A percentile compares a stretch with the other conserved stretches of the same genome.
Conservation (phyloP, 1,284 basidiomycete species). For the Apiotrichum veenhuisii region DNA sequence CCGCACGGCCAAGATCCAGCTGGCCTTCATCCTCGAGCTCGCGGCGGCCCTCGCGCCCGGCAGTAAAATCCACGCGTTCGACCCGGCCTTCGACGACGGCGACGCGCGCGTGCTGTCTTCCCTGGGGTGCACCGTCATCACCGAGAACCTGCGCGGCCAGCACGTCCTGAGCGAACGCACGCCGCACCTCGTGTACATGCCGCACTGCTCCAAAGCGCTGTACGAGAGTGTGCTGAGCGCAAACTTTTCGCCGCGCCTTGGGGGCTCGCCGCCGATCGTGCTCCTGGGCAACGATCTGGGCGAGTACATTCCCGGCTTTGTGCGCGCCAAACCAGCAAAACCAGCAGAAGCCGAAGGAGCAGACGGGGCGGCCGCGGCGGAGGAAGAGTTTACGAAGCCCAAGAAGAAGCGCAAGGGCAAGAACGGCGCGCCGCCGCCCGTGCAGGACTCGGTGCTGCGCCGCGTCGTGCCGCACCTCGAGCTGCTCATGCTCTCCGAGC, state of each 20-base stretch:
- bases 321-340: too few species aligned
- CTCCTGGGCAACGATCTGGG: slow-evolving; percentile 43
- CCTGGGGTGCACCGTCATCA: slow-evolving; percentile 20
- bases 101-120: slow-evolving; percentile 27
- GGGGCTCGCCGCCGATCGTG: slow-evolving; percentile 12
- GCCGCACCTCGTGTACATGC: slow-evolving; percentile 39
- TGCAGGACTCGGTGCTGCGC: slow-evolving; percentile 34
- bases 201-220: slow-evolving; percentile 40
- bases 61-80: slow-evolving; percentile 28
- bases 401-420: slow-evolving; percentile 43
- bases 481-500: slow-evolving; percentile 18
- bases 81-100: slow-evolving; percentile 39
- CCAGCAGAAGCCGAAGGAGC: not conserved
- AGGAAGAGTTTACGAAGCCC: slow-evolving; percentile 36
- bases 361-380: not conserved
- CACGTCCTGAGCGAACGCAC: slow-evolving; percentile 17
- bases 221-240: slow-evolving; percentile 37
- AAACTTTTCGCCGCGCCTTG: slow-evolving; percentile 28
- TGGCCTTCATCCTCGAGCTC: slow-evolving; percentile 31
- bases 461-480: slow-evolving; percentile 40
- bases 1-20: slow-evolving; percentile 45
- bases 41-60: slow-evolving; percentile 6
- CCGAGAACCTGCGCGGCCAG: slow-evolving; percentile 37
- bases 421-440: slow-evolving; percentile 2
- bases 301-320: slow-evolving; percentile 38